Evolutionary conservation across 805 yeast species (phyloP), one percentile per base, ranked within the genome.

Genomic region (Candida boleticola): DNA sequence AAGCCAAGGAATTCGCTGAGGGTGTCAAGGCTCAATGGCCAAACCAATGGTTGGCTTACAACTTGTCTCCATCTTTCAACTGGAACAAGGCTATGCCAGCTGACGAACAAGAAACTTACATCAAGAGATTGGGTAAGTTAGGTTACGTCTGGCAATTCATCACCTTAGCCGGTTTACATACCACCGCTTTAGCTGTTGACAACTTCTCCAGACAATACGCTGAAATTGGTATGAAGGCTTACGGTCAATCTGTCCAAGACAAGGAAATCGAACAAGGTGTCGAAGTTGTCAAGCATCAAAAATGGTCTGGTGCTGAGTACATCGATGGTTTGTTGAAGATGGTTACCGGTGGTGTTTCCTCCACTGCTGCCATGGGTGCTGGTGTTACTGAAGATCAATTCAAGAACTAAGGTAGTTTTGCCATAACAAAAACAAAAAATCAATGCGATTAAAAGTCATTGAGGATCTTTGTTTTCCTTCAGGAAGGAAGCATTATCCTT

Each of bases 291-390:
- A 92, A 89, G 76, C 98, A 92, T 68, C 98, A 92, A 70, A 89
- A 90, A 68, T 92, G 98, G 98, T 89, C 97, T 33, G 98, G 98
- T 62, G 98, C 98, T 23, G 96, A 88, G 69, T 90, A 89, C 73
- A 85, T 92, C 60, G 98, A 92, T 67, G 83, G 88, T 46, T 74
- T 92, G 59, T 81, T 92, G 65, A 89, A 84, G 67, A 74, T 89
- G 68, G 93, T 89, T 20, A 83, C 93, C 43, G 97, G 97, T 57
- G 98, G 98, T 71, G 85, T 90, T 44, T 77, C 90, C 39, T 84
- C 95, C 16, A 92, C 98, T 37, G 96, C 97, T 52, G 97, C 98
- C 37, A 92, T 92, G 97, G 97, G 97, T 60, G 84, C 84, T 48
- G 98, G 98, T 74, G 97, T 92, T 52, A 92, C 98, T 42, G 98